phyloP scores from a whole-genome alignment of 192 early-diverging fungal species.

The Geranomyces michiganensis region DNA sequence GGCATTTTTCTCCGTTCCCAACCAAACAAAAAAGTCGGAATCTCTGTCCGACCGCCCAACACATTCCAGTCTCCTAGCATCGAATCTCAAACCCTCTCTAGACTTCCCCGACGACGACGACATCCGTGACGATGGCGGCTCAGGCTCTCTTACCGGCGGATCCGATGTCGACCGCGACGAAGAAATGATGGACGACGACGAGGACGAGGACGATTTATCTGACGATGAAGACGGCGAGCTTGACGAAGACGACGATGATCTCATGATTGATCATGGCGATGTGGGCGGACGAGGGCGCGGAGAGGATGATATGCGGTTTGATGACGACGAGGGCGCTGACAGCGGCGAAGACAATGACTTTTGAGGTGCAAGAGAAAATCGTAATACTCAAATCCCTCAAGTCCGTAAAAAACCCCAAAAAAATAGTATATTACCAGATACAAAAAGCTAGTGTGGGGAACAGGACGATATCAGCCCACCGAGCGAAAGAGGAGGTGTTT shows the following conservation, averaged over 20 bases:
- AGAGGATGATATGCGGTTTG: slow-evolving; percentile 12
- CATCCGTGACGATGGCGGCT: slow-evolving; percentile 29
- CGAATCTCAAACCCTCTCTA: neutral
- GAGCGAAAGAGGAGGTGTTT: no score
- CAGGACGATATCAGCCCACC: no score
- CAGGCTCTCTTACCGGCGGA: slow-evolving; percentile 18
- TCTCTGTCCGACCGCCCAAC: neutral
- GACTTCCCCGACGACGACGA: slow-evolving; percentile 5
- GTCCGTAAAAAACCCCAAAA: no score
- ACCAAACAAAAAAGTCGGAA: neutral
- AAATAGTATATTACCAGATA: no score
- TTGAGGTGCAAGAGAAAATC: slow-evolving; percentile 27
- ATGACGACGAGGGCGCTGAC: slow-evolving; percentile 2
- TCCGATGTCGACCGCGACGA: slow-evolving; percentile 12
- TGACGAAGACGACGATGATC: slow-evolving; percentile 18
- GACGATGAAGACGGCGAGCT: slow-evolving; percentile 11
- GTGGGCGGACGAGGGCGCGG: slow-evolving; percentile 9
- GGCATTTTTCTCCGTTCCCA: neutral
- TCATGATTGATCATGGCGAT: neutral
- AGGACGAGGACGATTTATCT: slow-evolving; percentile 13
- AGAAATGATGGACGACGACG: slow-evolving; percentile 26
- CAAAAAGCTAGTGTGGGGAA: no score
- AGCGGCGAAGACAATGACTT: slow-evolving; percentile 49
- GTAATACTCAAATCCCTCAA: no score
- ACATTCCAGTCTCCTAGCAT: neutral